These are phyloP conservation scores for Aspergillus sp. DNA, from an alignment of 2,329 filamentous ascomycete species.

Conservation along the genomic window DNA sequence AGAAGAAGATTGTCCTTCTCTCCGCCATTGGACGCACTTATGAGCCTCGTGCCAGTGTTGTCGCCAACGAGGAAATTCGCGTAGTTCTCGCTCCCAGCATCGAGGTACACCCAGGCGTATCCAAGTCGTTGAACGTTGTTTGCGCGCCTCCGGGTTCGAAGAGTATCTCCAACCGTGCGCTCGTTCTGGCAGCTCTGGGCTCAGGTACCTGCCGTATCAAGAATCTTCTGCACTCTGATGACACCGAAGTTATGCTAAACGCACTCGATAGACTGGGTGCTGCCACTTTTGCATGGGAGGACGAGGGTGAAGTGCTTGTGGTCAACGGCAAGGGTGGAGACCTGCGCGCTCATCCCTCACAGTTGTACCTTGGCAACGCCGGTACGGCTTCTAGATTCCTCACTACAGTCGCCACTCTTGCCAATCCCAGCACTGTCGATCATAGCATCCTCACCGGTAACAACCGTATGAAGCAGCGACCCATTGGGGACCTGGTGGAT, in stretches of 20 bases:
- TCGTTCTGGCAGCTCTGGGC: conserved; percentile 91
- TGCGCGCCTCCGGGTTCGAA: conserved; percentile 94
- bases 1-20: conserved; percentile 94
- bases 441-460: conserved; percentile 90
- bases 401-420: conserved; percentile 87
- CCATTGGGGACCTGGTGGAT: conserved; percentile 91
- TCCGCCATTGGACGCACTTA: conserved; percentile 87
- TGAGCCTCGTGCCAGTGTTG: conserved; percentile 85
- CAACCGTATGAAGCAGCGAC: conserved; percentile 91
- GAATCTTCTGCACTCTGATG: conserved; percentile 93
- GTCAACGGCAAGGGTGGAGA: conserved; percentile 90
- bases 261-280: conserved; percentile 85
- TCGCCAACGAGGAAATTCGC: conserved; percentile 83
- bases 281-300: conserved; percentile 90
- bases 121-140: conserved; percentile 66
- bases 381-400: conserved; percentile 95
- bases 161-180: conserved; percentile 93
- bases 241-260: conserved; percentile 95
- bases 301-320: conserved; percentile 87
- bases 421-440: conserved; percentile 64
- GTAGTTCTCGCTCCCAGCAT: conserved; percentile 81
- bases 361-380: conserved; percentile 93
- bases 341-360: conserved; percentile 73
- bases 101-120: conserved; percentile 73
- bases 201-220: conserved; percentile 83